phyloP scores from a whole-genome alignment of 129 eudicot species.

The Pittosporum tobira region DNA sequence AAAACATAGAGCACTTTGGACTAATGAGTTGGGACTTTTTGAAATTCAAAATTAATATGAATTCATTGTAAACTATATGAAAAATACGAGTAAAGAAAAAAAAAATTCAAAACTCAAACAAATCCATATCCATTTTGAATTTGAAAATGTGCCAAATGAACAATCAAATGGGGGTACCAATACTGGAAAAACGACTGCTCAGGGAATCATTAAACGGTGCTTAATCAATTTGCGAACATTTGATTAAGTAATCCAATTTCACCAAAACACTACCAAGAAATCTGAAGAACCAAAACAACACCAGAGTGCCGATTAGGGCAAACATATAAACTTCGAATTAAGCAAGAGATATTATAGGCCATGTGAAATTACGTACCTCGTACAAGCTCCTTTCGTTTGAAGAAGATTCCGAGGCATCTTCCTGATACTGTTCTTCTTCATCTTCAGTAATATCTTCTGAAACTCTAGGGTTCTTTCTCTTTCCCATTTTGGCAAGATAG shows the following conservation, averaged over 20 bases:
- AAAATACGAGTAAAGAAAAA: too few relatives aligned
- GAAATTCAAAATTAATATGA: too few relatives aligned
- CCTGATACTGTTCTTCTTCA: constrained; percentile 21
- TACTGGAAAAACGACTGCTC: not conserved
- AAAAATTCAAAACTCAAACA: too few relatives aligned
- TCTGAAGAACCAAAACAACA: not conserved
- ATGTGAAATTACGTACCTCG: constrained; percentile 41
- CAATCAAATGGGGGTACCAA: too few relatives aligned
- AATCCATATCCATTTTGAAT: too few relatives aligned
- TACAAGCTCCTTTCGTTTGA: constrained; percentile 50
- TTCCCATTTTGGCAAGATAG: constrained; percentile 34
- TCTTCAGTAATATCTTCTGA: constrained; percentile 39
- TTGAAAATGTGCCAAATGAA: not conserved
- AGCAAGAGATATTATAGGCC: too few relatives aligned
- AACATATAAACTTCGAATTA: not conserved
- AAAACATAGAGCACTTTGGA: too few relatives aligned
- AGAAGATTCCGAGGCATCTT: constrained; percentile 40
- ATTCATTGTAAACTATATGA: too few relatives aligned
- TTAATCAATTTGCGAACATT: too few relatives aligned
- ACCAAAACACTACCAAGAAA: not conserved
- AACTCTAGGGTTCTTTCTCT: constrained; percentile 48
- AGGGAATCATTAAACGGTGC: too few relatives aligned
- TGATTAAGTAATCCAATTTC: not conserved
- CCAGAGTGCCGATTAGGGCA: too few relatives aligned
- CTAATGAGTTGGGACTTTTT: too few relatives aligned